These are phyloP conservation scores for Lasiodiplodia citricola DNA, from an alignment of 2,329 filamentous ascomycete species.

Conservation along the genomic window DNA sequence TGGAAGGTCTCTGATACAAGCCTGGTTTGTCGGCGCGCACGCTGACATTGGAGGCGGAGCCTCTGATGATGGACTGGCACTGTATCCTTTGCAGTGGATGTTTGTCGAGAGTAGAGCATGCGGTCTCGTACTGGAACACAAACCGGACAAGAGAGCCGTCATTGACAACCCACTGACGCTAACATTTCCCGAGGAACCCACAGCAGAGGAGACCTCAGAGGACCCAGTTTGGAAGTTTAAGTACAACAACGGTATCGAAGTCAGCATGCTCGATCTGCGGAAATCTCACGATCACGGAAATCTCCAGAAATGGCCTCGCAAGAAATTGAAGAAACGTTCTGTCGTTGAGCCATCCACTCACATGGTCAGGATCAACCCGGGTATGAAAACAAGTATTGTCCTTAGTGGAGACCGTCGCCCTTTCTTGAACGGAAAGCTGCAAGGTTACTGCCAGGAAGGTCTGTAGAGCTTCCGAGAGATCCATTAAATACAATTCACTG, in stretches of 20 bases:
- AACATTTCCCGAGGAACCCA: neutral
- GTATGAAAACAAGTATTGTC: no score
- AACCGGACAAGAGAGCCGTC: no score
- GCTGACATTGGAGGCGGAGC: no score
- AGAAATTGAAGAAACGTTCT: no score
- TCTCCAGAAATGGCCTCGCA: neutral
- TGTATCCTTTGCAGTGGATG: no score
- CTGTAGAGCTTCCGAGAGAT: neutral
- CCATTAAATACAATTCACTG: neutral
- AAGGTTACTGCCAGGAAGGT: neutral
- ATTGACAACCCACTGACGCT: neutral
- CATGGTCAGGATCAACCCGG: no score
- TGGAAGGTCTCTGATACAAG: no score
- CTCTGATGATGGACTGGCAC: no score
- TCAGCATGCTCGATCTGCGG: neutral
- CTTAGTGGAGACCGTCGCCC: neutral
- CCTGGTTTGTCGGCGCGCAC: no score
- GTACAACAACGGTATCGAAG: neutral
- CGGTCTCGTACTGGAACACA: no score
- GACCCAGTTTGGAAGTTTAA: neutral
- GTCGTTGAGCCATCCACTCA: no score
- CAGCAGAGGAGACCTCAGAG: neutral
- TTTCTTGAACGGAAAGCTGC: neutral
- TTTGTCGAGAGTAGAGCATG: no score
- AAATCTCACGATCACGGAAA: neutral